phyloP scores from a whole-genome alignment of 1,284 basidiomycete species.

The Malassezia sp. region DNA sequence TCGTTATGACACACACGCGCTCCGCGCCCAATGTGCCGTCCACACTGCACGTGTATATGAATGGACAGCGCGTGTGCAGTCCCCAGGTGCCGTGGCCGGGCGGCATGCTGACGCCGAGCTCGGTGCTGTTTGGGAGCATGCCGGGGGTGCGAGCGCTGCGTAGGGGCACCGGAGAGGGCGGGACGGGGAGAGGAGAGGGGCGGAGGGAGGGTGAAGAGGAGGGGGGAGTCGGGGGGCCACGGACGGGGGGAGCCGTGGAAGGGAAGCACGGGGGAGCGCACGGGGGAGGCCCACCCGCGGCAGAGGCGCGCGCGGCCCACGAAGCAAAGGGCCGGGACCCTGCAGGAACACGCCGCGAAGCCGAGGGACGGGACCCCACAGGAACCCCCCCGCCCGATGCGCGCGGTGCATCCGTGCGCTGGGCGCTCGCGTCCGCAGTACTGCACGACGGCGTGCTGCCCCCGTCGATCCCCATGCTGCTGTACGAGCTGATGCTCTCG shows the following conservation, averaged over 20 bases:
- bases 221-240: too few relatives aligned
- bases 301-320: too few relatives aligned
- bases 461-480: slow-evolving; percentile 26
- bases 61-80: slow-evolving; percentile 26
- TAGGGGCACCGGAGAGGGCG: not conserved
- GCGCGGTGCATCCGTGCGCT: slow-evolving; percentile 5
- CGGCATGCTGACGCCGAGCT: slow-evolving; percentile 12
- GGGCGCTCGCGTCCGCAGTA: slow-evolving; percentile 31
- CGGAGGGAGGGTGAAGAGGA: too few relatives aligned
- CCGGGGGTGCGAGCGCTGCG: slow-evolving; percentile 9
- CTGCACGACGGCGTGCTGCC: slow-evolving; percentile 29
- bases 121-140: slow-evolving; percentile 26
- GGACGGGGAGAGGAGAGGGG: too few relatives aligned
- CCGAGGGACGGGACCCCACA: too few relatives aligned
- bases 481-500: slow-evolving; percentile 23
- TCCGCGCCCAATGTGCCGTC: slow-evolving; percentile 22
- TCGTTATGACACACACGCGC: slow-evolving; percentile 29
- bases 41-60: slow-evolving; percentile 25
- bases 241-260: too few relatives aligned
- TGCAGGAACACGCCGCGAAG: too few relatives aligned
- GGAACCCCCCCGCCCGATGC: not conserved
- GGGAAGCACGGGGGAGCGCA: too few relatives aligned
- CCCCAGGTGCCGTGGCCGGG: slow-evolving; percentile 5
- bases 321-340: too few relatives aligned
- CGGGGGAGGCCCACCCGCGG: too few relatives aligned